phyloP scores from a whole-genome alignment of 2,329 filamentous ascomycete species.

The Calcarisporium arbuscula region DNA sequence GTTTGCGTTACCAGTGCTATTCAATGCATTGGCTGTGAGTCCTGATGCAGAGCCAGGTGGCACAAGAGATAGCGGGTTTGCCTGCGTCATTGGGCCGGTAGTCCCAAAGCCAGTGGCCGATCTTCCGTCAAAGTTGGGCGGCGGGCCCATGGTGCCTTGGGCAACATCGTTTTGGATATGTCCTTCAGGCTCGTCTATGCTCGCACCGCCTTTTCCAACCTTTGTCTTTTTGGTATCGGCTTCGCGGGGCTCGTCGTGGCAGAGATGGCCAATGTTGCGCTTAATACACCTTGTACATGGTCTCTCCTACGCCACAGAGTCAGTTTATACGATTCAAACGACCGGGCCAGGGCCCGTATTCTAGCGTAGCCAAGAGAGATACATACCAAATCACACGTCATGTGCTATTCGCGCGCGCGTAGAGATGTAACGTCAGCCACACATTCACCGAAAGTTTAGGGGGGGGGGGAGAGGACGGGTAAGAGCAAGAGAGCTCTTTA shows the following conservation, averaged over 20 bases:
- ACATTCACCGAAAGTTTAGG: no score
- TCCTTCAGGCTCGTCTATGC: constrained; percentile 56
- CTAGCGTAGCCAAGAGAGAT: constrained; percentile 10
- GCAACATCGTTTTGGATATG: constrained; percentile 42
- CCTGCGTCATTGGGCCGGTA: constrained; percentile 39
- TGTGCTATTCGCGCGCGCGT: constrained; percentile 54
- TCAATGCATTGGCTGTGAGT: constrained; percentile 53
- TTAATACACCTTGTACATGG: constrained; percentile 98
- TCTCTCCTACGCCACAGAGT: constrained; percentile 61
- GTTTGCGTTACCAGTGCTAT: constrained; percentile 55
- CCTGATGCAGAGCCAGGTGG: constrained; percentile 65
- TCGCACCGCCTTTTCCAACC: constrained; percentile 40
- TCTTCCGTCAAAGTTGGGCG: constrained; percentile 33
- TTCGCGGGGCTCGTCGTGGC: constrained; percentile 95
- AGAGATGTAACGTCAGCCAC: constrained; percentile 20
- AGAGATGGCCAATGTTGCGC: constrained; percentile 95
- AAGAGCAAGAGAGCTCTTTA: constrained; percentile 5
- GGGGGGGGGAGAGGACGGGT: no score
- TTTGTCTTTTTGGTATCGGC: constrained; percentile 74
- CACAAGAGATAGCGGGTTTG: constrained; percentile 58
- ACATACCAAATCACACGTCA: constrained; percentile 88
- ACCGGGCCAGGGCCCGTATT: no score
- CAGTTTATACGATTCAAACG: no score
- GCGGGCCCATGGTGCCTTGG: constrained; percentile 49
- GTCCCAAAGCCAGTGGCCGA: constrained; percentile 36